Percentiles rank a stretch among this genome's conserved stretches.
phyloP scores from a whole-genome alignment of 352 stramenopile genomes.

The Globisporangium paroecandrum region DNA sequence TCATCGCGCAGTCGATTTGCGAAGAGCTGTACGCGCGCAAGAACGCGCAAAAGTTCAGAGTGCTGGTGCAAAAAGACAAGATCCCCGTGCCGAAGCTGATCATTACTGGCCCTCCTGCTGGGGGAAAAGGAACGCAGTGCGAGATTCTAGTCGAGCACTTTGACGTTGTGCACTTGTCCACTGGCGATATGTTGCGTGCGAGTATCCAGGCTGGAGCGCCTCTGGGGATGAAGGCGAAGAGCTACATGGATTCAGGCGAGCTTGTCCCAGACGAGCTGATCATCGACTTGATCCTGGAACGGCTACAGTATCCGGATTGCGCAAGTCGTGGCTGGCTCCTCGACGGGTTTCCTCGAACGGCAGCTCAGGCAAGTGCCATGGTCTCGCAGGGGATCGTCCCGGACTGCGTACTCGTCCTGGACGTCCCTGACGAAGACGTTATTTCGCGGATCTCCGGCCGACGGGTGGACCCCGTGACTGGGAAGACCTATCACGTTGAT shows the following conservation, averaged over 20 bases:
- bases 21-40: conserved; percentile 37
- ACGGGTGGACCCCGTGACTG: conserved; percentile 91
- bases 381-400: conserved; percentile 65
- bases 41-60: conserved; percentile 33
- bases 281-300: conserved; percentile 50
- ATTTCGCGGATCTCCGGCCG: conserved; percentile 94
- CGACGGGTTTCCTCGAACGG: conserved; percentile 91
- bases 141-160: conserved; percentile 86
- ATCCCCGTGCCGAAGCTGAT: conserved; percentile 52
- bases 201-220: conserved; percentile 51
- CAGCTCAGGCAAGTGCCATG: conserved; percentile 78
- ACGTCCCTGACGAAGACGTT: conserved; percentile 94
- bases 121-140: conserved; percentile 95
- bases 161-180: conserved; percentile 91
- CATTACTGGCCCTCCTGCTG: conserved; percentile 88
- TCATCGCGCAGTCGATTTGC: conserved; percentile 32
- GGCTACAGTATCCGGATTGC: conserved; percentile 80
- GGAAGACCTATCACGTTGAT: conserved; percentile 95
- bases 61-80: conserved; percentile 27
- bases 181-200: conserved; percentile 90
- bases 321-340: conserved; percentile 83
- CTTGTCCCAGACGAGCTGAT: conserved; percentile 48
- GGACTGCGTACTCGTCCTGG: conserved; percentile 89
- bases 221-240: conserved; percentile 34
- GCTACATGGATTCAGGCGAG: conserved; percentile 42